These are phyloP conservation scores for Spraguea lophii DNA, from an alignment of 371 early-diverging fungal species.

Conservation along the genomic window DNA sequence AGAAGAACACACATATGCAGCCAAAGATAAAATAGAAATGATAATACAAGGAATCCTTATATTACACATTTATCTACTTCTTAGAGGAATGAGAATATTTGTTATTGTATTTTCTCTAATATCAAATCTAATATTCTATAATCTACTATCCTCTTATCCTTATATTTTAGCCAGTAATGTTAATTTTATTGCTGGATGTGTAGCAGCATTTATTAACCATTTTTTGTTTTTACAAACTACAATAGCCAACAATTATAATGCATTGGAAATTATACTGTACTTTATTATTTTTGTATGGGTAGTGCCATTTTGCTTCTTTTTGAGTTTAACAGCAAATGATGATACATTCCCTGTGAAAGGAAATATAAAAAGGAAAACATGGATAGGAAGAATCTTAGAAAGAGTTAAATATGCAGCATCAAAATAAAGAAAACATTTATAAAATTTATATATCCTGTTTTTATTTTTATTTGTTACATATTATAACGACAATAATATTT, in stretches of 20 bases:
- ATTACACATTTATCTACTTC: conserved; percentile 31
- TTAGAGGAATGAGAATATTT: conserved; percentile 33
- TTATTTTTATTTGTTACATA: too few species aligned
- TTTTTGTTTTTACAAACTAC: conserved; percentile 29
- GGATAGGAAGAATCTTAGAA: not conserved
- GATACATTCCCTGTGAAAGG: conserved; percentile 27
- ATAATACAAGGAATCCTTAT: conserved; percentile 25
- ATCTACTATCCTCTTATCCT: conserved; percentile 40
- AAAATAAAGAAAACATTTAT: too few species aligned
- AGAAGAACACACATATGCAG: conserved; percentile 43
- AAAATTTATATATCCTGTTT: too few species aligned
- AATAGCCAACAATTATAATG: conserved; percentile 2
- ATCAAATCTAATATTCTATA: conserved; percentile 39
- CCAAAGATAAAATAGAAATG: conserved; percentile 36
- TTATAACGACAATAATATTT: too few species aligned
- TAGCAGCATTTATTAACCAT: conserved; percentile 44
- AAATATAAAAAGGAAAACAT: conserved; percentile 3
- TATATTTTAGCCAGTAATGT: conserved; percentile 34
- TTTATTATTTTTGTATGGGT: conserved; percentile 43
- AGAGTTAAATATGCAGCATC: too few species aligned
- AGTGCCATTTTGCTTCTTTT: conserved; percentile 44
- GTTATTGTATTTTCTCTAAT: conserved; percentile 33
- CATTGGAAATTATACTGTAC: conserved; percentile 30
- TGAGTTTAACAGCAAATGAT: conserved; percentile 45
- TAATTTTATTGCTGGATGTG: conserved; percentile 38